Conservation (phyloP, 164 flowering plant genomes). For the Magnolia officinalis region DNA sequence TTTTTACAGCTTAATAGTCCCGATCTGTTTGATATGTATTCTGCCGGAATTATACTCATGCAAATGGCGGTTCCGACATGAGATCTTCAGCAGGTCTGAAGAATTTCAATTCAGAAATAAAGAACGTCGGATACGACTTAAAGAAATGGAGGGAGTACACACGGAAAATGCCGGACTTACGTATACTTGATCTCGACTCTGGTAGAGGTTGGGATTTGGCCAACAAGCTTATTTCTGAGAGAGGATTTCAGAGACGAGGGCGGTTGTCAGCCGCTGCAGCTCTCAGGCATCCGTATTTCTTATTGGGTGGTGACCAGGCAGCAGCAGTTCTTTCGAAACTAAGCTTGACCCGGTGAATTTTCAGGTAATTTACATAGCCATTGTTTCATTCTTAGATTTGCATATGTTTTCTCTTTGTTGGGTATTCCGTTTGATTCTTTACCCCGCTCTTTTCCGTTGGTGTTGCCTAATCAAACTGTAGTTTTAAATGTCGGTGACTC, state of each 20-base stretch:
- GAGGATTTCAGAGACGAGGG: too few relatives aligned
- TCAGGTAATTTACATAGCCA: conserved; percentile 19
- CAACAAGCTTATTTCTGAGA: conserved; percentile 79
- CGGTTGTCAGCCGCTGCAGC: conserved; percentile 94
- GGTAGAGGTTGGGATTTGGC: conserved; percentile 90
- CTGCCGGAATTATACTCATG: conserved; percentile 82
- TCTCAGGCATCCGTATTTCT: conserved; percentile 91
- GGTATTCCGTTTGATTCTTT: background rate
- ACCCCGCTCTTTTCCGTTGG: background rate
- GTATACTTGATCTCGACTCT: conserved; percentile 71
- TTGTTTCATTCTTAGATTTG: background rate
- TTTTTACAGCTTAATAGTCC: conserved; percentile 88
- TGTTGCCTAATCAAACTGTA: background rate
- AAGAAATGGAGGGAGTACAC: conserved; percentile 78
- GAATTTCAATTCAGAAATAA: conserved; percentile 78
- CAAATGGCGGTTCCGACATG: conserved; percentile 90
- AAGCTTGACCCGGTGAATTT: conserved; percentile 40
- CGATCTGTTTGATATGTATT: conserved; percentile 95
- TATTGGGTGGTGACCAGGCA: conserved; percentile 93
- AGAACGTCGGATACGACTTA: conserved; percentile 61
- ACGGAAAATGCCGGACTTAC: conserved; percentile 63
- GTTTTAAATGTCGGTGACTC: background rate
- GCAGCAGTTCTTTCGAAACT: conserved; percentile 85
- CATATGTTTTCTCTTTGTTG: background rate
- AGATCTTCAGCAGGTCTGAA: conserved; percentile 75